Evolutionary conservation across 441 rosid genomes (phyloP).

Genomic region (Eruca vesicaria): DNA sequence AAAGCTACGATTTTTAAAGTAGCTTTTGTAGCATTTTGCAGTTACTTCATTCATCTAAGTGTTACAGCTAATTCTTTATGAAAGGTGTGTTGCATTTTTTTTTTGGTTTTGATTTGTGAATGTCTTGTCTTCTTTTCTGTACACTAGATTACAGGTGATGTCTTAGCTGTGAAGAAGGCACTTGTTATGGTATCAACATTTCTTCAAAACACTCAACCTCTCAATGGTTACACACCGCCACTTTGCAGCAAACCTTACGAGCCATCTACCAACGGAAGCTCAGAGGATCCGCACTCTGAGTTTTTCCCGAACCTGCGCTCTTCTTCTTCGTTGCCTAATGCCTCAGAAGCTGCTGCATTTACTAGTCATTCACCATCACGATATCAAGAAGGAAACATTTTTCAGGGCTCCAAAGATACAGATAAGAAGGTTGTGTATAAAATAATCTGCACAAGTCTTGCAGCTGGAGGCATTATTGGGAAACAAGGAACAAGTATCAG

Average conservation of each 20-base stretch:
- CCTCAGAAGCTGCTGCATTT: constrained; percentile 17
- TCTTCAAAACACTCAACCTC: constrained; percentile 44
- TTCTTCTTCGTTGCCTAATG: constrained; percentile 40
- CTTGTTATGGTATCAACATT: constrained; percentile 45
- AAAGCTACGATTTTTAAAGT: not conserved
- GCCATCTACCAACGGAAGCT: constrained; percentile 19
- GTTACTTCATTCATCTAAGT: not conserved
- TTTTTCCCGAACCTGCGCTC: constrained; percentile 49
- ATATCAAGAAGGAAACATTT: constrained; percentile 23
- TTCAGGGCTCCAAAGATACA: constrained; percentile 15
- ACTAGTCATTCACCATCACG: constrained; percentile 15
- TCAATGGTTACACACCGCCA: constrained; percentile 27
- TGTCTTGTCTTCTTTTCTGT: constrained; percentile 2
- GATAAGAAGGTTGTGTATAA: constrained; percentile 48
- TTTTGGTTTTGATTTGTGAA: constrained; percentile 3
- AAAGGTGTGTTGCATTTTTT: not conserved
- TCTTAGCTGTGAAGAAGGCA: constrained; percentile 64
- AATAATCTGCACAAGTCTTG: constrained; percentile 46
- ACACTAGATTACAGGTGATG: constrained; percentile 51
- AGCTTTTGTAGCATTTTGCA: not conserved
- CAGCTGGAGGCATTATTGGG: constrained; percentile 66
- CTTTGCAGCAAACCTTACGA: constrained; percentile 33
- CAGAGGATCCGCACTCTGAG: constrained; percentile 45
- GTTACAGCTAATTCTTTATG: not conserved
- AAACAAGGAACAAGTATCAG: constrained; percentile 53